A percentile compares a stretch with the other conserved stretches of the same genome.
These are phyloP conservation scores for Ogataea paraovalis DNA, from an alignment of 805 yeast genomes.

Conservation along the genomic window DNA sequence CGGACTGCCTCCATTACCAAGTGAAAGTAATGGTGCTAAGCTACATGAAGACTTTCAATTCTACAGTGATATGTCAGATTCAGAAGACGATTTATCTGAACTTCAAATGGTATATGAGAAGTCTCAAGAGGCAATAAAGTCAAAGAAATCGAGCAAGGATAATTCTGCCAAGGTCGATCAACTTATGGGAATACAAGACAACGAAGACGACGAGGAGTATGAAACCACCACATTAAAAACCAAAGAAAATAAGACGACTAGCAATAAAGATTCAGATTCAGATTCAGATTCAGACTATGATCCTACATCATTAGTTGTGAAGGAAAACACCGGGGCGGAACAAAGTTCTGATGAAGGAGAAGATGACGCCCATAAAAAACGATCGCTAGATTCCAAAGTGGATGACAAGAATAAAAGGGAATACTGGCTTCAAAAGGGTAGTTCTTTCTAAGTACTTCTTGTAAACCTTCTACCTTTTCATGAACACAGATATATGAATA, in stretches of 20 bases:
- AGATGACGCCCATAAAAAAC: neutral
- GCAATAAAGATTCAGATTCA: slow-evolving; percentile 1
- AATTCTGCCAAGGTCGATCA: slow-evolving; percentile 16
- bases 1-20: slow-evolving; percentile 32
- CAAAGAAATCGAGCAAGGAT: slow-evolving; percentile 1
- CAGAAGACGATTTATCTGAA: slow-evolving; percentile 16
- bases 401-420: slow-evolving; percentile 26
- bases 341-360: too few species aligned
- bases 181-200: slow-evolving; percentile 24
- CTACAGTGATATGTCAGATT: slow-evolving; percentile 24
- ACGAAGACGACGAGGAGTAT: slow-evolving; percentile 18
- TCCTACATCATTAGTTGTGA: neutral
- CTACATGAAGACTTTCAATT: slow-evolving; percentile 37
- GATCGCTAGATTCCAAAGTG: slow-evolving; percentile 2
- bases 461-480: neutral
- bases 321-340: too few species aligned
- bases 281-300: slow-evolving; percentile 12
- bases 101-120: slow-evolving; percentile 13
- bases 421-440: slow-evolving; percentile 38
- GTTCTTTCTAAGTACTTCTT: slow-evolving; percentile 8
- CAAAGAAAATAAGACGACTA: neutral
- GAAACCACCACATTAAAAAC: slow-evolving; percentile 1
- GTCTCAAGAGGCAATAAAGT: slow-evolving; percentile 15
- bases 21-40: slow-evolving; percentile 35
- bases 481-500: neutral